A percentile compares a stretch with the other conserved stretches of the same genome.
Conservation (phyloP, 2,329 filamentous ascomycete genomes). For the Chaetoscypha palmicola region DNA sequence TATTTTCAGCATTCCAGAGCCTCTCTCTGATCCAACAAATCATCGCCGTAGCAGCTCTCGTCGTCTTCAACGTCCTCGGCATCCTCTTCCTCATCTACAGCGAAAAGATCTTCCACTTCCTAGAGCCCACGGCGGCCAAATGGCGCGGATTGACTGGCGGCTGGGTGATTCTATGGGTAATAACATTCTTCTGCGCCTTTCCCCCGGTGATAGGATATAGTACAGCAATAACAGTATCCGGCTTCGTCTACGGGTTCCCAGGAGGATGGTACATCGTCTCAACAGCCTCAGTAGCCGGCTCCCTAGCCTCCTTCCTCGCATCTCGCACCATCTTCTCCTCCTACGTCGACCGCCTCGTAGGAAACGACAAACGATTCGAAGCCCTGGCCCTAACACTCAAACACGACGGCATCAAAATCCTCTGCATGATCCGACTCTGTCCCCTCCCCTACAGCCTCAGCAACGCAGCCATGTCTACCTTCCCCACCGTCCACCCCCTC, state of each 20-base stretch:
- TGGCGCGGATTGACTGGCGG: constrained; percentile 71
- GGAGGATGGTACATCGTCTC: constrained; percentile 68
- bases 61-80: constrained; percentile 44
- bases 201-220: constrained; percentile 67
- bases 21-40: constrained; percentile 56
- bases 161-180: constrained; percentile 58
- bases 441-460: constrained; percentile 87
- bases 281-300: constrained; percentile 70
- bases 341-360: constrained; percentile 75
- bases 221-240: constrained; percentile 58
- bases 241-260: constrained; percentile 66
- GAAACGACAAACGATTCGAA: constrained; percentile 77
- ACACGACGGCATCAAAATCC: constrained; percentile 78
- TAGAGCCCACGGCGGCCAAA: constrained; percentile 64
- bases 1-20: constrained; percentile 44
- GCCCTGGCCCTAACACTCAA: constrained; percentile 83
- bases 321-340: constrained; percentile 70
- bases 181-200: constrained; percentile 62
- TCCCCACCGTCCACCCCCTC: constrained; percentile 73
- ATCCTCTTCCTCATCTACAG: constrained; percentile 72
- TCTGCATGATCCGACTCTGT: constrained; percentile 88
- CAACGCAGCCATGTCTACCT: constrained; percentile 90
- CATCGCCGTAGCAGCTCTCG: constrained; percentile 43
- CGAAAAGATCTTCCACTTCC: constrained; percentile 67
- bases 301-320: constrained; percentile 70